Evolutionary conservation across 1,139 yeast genomes (phyloP).

Genomic region (Debaryomyces sp.): DNA sequence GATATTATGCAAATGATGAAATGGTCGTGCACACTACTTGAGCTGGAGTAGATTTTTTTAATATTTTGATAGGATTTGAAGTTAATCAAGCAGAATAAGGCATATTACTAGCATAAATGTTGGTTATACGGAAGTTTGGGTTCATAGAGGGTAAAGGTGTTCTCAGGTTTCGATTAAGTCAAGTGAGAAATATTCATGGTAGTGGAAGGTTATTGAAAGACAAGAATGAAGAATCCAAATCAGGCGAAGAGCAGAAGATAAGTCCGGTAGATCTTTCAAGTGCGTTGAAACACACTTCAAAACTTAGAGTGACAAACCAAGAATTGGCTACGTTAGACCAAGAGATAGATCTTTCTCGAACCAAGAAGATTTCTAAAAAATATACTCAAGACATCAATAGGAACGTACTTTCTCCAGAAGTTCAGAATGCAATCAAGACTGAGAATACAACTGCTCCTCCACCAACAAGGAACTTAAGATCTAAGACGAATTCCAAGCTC

Average conservation of each 20-base stretch:
- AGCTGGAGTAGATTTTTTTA: not conserved
- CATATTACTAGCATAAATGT: conserved; percentile 2
- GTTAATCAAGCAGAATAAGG: not conserved
- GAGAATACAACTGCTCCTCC: conserved; percentile 1
- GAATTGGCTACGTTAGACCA: conserved; percentile 15
- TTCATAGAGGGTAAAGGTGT: not conserved
- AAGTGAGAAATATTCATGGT: not conserved
- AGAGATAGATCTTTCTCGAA: conserved; percentile 10
- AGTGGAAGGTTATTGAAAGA: not conserved
- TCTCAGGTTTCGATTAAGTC: conserved; percentile 1
- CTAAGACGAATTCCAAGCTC: conserved; percentile 6
- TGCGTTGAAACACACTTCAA: conserved; percentile 16
- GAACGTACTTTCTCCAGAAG: conserved; percentile 13
- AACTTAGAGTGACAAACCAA: conserved; percentile 13
- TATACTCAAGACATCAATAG: conserved; percentile 14
- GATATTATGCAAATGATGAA: not conserved
- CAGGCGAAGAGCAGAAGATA: conserved; percentile 10
- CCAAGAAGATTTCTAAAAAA: conserved; percentile 8
- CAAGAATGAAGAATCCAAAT: not conserved
- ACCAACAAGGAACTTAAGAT: not conserved
- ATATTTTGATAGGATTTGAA: not conserved
- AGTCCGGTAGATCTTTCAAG: conserved; percentile 13
- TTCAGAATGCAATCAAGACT: conserved; percentile 11
- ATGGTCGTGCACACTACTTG: not conserved
- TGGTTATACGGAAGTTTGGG: conserved; percentile 4